A percentile compares a stretch with the other conserved stretches of the same genome.
Conservation (phyloP, 2,329 filamentous ascomycete genomes). For the Alternaria infectoria region DNA sequence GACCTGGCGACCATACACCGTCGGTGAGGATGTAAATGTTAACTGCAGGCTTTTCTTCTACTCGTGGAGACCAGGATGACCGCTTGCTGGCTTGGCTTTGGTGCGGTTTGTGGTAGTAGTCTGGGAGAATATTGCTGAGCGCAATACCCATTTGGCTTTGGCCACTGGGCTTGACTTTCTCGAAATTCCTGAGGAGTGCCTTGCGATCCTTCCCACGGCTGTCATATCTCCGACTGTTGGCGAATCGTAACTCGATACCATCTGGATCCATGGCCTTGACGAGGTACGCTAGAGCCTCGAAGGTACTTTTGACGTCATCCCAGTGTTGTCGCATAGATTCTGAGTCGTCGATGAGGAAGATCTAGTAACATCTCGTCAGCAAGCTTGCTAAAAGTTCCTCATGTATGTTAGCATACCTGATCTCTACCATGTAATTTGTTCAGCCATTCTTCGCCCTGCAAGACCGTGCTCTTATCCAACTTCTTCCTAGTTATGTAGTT, state of each 20-base stretch:
- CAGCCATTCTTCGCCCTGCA: background rate
- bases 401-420: no score
- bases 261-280: slow-evolving; percentile 25
- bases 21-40: slow-evolving; percentile 26
- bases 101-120: background rate
- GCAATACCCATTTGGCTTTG: slow-evolving; percentile 4
- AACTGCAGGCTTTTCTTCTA: background rate
- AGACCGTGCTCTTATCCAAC: no score
- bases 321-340: slow-evolving; percentile 16
- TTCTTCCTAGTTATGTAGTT: no score
- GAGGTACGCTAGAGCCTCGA: slow-evolving; percentile 17
- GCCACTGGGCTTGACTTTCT: background rate
- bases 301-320: background rate
- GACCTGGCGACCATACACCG: slow-evolving; percentile 19
- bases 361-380: no score
- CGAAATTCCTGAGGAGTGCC: background rate
- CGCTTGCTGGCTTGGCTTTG: background rate
- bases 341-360: slow-evolving; percentile 26
- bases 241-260: slow-evolving; percentile 26
- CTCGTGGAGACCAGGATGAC: background rate
- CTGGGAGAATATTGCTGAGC: background rate
- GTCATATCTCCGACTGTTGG: background rate
- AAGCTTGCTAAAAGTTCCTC: no score
- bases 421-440: slow-evolving; percentile 9
- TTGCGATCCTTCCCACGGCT: background rate